phyloP scores from a whole-genome alignment of 2,329 filamentous ascomycete genomes.

The Alternaria sp. region DNA sequence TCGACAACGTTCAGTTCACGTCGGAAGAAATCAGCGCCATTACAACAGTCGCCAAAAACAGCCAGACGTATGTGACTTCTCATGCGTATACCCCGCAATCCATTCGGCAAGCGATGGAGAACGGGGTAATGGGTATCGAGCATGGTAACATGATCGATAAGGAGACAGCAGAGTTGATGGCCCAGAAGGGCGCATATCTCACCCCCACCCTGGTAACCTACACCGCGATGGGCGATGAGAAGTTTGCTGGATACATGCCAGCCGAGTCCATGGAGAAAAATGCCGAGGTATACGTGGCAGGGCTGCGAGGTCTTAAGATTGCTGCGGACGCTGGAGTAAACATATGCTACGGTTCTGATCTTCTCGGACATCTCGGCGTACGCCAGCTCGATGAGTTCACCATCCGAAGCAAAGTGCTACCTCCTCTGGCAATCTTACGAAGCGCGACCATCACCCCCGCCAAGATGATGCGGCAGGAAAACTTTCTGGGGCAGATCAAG shows the following conservation, averaged over 20 bases:
- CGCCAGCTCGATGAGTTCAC: constrained; percentile 52
- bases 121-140: constrained; percentile 64
- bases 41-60: constrained; percentile 56
- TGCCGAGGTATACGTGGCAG: not conserved
- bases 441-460: constrained; percentile 12
- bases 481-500: constrained; percentile 58
- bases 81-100: constrained; percentile 52
- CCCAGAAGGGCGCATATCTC: constrained; percentile 39
- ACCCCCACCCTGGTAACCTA: constrained; percentile 13
- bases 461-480: constrained; percentile 47
- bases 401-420: not conserved
- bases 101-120: constrained; percentile 62
- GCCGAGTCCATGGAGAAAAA: no score
- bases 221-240: not conserved
- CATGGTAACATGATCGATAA: constrained; percentile 69
- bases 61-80: constrained; percentile 58
- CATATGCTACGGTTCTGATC: constrained; percentile 63
- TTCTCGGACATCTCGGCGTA: constrained; percentile 58
- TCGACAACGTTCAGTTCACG: constrained; percentile 64
- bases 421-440: constrained; percentile 1
- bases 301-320: constrained; percentile 40
- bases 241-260: no score
- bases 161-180: constrained; percentile 59
- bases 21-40: constrained; percentile 63
- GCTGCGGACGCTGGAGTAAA: constrained; percentile 60